Percentiles rank a stretch among this genome's conserved stretches.
Evolutionary conservation across 2,329 filamentous ascomycete genomes (phyloP).

Genomic region (Mariannaea sp.): DNA sequence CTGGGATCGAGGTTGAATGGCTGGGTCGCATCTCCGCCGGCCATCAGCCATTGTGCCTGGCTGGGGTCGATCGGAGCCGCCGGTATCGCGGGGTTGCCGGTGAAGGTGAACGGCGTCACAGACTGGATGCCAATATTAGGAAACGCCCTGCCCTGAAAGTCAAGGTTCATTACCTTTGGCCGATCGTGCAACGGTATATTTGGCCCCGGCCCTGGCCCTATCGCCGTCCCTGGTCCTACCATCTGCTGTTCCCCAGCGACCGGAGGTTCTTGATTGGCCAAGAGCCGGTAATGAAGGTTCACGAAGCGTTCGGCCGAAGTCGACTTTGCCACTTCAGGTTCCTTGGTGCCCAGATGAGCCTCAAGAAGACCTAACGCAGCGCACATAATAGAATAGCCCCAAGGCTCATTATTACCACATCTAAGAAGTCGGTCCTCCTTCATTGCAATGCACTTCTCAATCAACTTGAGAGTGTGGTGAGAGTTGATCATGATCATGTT

Average conservation of each 20-base stretch:
- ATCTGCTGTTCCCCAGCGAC: constrained; percentile 40
- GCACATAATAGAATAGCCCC: constrained; percentile 68
- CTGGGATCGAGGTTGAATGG: constrained; percentile 58
- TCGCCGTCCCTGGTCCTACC: constrained; percentile 33
- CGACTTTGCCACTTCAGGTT: constrained; percentile 61
- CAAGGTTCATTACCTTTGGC: constrained; percentile 45
- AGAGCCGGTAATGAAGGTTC: constrained; percentile 60
- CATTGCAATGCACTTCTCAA: constrained; percentile 64
- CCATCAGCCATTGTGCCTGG: constrained; percentile 43
- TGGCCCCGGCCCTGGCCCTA: constrained; percentile 36
- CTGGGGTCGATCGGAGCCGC: constrained; percentile 43
- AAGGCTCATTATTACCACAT: constrained; percentile 68
- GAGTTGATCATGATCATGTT: constrained; percentile 68
- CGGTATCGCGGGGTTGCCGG: constrained; percentile 39
- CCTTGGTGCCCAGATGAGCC: constrained; percentile 62
- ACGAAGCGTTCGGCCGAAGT: constrained; percentile 64
- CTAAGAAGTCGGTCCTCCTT: constrained; percentile 64
- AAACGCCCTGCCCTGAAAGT: constrained; percentile 33
- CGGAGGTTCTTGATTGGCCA: constrained; percentile 58
- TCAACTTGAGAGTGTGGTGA: constrained; percentile 63
- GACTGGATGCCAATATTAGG: constrained; percentile 46
- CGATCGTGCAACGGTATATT: constrained; percentile 45
- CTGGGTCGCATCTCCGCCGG: constrained; percentile 40
- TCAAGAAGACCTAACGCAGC: constrained; percentile 63
- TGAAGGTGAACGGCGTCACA: constrained; percentile 48